phyloP scores from a whole-genome alignment of 495 filamentous ascomycete genomes.

The Neurospora sp. region DNA sequence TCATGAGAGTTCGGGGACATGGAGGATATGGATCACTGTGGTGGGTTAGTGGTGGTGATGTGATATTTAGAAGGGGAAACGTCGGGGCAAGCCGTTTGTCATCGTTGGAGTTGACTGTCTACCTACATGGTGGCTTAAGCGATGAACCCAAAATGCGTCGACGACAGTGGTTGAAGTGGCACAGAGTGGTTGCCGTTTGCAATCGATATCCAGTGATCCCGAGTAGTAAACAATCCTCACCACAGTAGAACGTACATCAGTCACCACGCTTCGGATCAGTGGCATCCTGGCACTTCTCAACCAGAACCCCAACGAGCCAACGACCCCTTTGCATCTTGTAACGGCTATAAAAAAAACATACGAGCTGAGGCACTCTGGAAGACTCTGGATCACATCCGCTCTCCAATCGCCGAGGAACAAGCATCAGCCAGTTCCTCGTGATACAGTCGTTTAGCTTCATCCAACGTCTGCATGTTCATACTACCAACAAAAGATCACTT shows the following conservation, averaged over 20 bases:
- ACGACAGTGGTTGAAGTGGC: background rate
- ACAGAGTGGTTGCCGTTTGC: background rate
- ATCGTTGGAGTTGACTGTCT: too few relatives aligned
- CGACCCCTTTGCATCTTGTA: background rate
- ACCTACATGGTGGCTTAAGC: too few relatives aligned
- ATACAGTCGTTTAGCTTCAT: too few relatives aligned
- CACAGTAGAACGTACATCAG: background rate
- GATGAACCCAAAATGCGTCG: too few relatives aligned
- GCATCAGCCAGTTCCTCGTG: too few relatives aligned
- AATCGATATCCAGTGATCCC: background rate
- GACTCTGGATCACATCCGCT: background rate
- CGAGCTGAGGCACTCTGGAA: background rate
- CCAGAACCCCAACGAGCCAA: background rate
- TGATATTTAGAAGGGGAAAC: background rate
- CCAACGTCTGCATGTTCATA: too few relatives aligned
- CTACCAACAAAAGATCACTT: background rate
- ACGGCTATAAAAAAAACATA: background rate
- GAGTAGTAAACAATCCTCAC: background rate
- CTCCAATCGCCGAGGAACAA: too few relatives aligned
- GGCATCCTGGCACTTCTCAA: background rate
- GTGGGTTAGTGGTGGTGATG: background rate
- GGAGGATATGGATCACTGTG: background rate
- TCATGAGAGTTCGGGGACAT: background rate
- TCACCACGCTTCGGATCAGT: background rate
- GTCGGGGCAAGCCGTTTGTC: background rate